A percentile compares a stretch with the other conserved stretches of the same genome.
These are phyloP conservation scores for Quercus wislizeni DNA, from an alignment of 306 rosid genomes.

Conservation along the genomic window DNA sequence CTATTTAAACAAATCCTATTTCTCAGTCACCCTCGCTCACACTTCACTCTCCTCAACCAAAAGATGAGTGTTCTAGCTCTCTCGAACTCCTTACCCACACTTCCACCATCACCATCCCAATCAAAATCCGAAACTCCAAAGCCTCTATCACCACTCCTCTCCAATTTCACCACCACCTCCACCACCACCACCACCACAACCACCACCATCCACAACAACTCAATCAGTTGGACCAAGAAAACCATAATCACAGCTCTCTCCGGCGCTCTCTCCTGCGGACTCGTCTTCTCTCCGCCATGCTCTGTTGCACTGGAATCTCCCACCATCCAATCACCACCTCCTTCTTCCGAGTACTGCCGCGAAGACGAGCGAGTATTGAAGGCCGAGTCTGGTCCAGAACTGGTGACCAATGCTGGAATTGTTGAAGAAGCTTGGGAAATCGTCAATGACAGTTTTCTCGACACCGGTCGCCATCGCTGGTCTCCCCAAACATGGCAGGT, in stretches of 20 bases:
- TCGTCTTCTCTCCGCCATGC: conserved; percentile 34
- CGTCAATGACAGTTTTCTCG: conserved; percentile 77
- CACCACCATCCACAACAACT: neutral
- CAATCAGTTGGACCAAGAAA: conserved; percentile 23
- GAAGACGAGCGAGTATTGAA: conserved; percentile 32
- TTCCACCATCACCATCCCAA: conserved; percentile 1
- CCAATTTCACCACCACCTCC: neutral
- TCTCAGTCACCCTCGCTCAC: too few relatives aligned
- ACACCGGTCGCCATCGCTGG: conserved; percentile 60
- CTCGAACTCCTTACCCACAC: conserved; percentile 11
- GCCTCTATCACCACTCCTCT: conserved; percentile 6
- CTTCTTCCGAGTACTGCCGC: conserved; percentile 41
- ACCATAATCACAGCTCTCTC: conserved; percentile 37
- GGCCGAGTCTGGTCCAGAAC: conserved; percentile 33
- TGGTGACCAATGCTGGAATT: conserved; percentile 59
- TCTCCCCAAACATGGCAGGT: conserved; percentile 81
- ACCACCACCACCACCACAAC: neutral
- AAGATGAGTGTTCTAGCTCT: conserved; percentile 35
- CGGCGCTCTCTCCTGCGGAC: conserved; percentile 46
- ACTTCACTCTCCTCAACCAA: neutral
- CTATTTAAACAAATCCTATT: too few relatives aligned
- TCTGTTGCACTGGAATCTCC: conserved; percentile 37
- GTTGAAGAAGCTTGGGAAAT: conserved; percentile 96
- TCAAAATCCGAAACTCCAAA: neutral
- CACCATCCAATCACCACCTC: conserved; percentile 12